phyloP scores from a whole-genome alignment of 495 filamentous ascomycete genomes.

The Hyaloscypha variabilis region DNA sequence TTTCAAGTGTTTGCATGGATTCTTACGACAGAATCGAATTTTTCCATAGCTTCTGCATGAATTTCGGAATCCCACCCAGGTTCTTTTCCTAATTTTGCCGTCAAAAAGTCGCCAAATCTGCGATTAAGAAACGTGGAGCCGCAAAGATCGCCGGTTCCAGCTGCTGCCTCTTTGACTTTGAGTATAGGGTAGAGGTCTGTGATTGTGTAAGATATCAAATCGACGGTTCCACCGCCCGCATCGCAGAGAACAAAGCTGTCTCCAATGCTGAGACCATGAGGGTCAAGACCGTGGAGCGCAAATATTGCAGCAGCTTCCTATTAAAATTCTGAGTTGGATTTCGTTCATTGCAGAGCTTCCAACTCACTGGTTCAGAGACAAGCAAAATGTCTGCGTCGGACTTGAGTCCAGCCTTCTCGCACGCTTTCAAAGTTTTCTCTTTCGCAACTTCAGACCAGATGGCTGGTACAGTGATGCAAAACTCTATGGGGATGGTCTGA shows the following conservation, averaged over 20 bases:
- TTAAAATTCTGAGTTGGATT: too few relatives aligned
- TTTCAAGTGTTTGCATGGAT: neutral
- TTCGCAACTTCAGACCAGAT: constrained; percentile 59
- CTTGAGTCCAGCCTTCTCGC: constrained; percentile 45
- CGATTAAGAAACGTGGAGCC: constrained; percentile 60
- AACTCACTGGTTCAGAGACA: constrained; percentile 51
- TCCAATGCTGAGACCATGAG: constrained; percentile 42
- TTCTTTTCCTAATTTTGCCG: constrained; percentile 34
- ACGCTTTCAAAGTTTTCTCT: constrained; percentile 45
- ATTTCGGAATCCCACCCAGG: constrained; percentile 41
- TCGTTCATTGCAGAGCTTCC: too few relatives aligned
- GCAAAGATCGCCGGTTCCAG: constrained; percentile 55
- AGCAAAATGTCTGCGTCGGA: constrained; percentile 42
- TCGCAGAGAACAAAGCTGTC: constrained; percentile 61
- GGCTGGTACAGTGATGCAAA: constrained; percentile 57
- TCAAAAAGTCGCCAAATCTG: constrained; percentile 48
- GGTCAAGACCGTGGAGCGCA: constrained; percentile 47
- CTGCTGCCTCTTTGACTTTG: constrained; percentile 48
- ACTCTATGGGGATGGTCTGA: constrained; percentile 41
- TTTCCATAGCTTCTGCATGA: constrained; percentile 38
- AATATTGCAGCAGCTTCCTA: constrained; percentile 60
- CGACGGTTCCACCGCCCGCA: constrained; percentile 62
- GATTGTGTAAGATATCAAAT: constrained; percentile 59
- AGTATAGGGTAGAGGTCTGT: constrained; percentile 48
- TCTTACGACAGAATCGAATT: constrained; percentile 39